These are phyloP conservation scores for Phytopythium ostracodes DNA, from an alignment of 352 stramenopile genomes.

Conservation along the genomic window DNA sequence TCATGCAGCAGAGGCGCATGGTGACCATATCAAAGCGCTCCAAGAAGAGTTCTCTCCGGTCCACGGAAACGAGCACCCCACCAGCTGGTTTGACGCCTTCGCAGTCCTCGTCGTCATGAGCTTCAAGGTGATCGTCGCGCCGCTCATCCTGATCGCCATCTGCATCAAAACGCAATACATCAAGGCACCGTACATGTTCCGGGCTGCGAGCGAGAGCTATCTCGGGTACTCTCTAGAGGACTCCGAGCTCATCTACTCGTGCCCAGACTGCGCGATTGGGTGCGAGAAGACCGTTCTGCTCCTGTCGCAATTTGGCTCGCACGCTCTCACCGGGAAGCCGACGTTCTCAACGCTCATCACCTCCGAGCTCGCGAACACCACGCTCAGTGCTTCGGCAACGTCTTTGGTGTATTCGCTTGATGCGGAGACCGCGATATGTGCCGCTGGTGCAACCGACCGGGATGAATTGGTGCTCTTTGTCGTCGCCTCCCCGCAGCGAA, in stretches of 20 bases:
- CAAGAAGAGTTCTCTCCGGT: not conserved
- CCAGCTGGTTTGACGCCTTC: constrained; percentile 20
- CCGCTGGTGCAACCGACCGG: constrained; percentile 19
- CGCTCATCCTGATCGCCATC: constrained; percentile 27
- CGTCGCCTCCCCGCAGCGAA: constrained; percentile 14
- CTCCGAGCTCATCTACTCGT: constrained; percentile 19
- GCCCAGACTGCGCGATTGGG: constrained; percentile 18
- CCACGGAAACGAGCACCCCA: constrained; percentile 11
- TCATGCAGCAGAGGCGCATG: not conserved
- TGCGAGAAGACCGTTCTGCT: constrained; percentile 22
- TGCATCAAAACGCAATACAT: constrained; percentile 30
- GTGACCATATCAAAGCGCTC: too few relatives aligned
- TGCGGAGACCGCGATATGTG: constrained; percentile 12
- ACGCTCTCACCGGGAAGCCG: constrained; percentile 30
- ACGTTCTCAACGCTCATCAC: constrained; percentile 22
- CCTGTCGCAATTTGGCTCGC: constrained; percentile 21
- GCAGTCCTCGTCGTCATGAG: constrained; percentile 31
- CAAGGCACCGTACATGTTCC: constrained; percentile 31
- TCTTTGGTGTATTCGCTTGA: constrained; percentile 19
- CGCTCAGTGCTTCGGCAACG: constrained; percentile 14
- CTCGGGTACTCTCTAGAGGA: constrained; percentile 24
- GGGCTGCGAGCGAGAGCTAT: constrained; percentile 23
- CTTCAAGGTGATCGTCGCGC: constrained; percentile 30
- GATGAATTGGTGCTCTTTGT: constrained; percentile 28
- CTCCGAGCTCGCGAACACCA: constrained; percentile 22